phyloP scores from a whole-genome alignment of 2,329 filamentous ascomycete genomes.

The Tolypocladium endophyticum region DNA sequence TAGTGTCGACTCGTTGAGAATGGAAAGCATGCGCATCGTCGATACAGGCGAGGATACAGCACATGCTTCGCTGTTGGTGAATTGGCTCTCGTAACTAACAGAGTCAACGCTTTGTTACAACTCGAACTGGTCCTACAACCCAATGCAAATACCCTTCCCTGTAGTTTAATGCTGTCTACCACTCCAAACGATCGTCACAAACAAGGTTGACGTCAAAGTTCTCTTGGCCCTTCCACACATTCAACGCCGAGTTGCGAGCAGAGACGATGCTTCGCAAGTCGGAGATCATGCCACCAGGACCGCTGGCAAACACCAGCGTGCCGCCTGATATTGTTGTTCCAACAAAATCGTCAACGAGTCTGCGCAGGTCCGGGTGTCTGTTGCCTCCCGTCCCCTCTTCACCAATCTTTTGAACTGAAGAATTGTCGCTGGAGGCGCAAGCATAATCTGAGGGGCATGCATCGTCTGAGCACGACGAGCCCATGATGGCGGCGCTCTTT shows the following conservation, averaged over 20 bases:
- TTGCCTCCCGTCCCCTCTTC: conserved; percentile 16
- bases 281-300: conserved; percentile 48
- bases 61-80: no score
- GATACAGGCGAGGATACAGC: no score
- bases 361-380: conserved; percentile 33
- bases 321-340: conserved; percentile 32
- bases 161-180: conserved; percentile 15
- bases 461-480: conserved; percentile 15
- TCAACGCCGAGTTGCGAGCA: conserved; percentile 35
- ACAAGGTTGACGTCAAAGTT: conserved; percentile 44
- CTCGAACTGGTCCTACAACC: no score
- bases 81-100: no score
- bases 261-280: conserved; percentile 46
- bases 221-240: conserved; percentile 48
- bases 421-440: conserved; percentile 17
- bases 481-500: conserved; percentile 8
- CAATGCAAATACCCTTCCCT: background rate
- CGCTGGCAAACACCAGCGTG: conserved; percentile 49
- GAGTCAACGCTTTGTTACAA: background rate
- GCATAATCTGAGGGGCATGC: conserved; percentile 14
- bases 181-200: conserved; percentile 51
- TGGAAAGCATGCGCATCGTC: no score
- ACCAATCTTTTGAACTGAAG: conserved; percentile 17
- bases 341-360: conserved; percentile 38
- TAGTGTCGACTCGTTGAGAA: no score